Percentiles rank a stretch among this genome's conserved stretches.
phyloP scores from a whole-genome alignment of 139 green algal species.

The Desmodesmus armatus region DNA sequence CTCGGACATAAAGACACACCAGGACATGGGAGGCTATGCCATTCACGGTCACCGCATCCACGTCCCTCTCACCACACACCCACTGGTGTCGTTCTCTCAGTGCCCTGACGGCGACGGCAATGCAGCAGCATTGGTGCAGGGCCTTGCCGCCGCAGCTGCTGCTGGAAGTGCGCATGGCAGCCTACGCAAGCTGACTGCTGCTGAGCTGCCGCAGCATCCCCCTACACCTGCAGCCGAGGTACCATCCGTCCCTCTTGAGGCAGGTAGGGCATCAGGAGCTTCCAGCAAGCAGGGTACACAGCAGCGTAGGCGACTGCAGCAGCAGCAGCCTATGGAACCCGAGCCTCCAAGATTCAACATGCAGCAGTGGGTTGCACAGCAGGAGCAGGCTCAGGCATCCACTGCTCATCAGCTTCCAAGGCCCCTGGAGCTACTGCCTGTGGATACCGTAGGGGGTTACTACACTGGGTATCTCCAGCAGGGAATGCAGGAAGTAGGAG shows the following conservation, averaged over 20 bases:
- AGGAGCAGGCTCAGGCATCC: not conserved
- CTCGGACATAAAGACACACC: slow-evolving; percentile 44
- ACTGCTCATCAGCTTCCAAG: no score
- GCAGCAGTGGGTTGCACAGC: not conserved
- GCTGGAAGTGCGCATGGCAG: no score
- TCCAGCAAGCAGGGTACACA: no score
- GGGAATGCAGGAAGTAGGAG: not conserved
- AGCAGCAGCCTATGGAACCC: slow-evolving; percentile 2
- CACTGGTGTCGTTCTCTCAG: slow-evolving; percentile 47
- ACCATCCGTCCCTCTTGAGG: not conserved
- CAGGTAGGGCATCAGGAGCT: not conserved
- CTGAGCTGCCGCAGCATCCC: no score
- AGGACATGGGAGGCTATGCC: slow-evolving; percentile 72
- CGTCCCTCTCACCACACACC: slow-evolving; percentile 58
- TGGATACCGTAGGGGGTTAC: no score
- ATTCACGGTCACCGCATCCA: slow-evolving; percentile 75
- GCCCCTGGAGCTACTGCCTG: no score
- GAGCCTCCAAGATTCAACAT: not conserved
- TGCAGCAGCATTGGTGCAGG: no score
- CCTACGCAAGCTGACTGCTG: no score
- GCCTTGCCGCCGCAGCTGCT: not conserved
- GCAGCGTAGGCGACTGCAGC: no score
- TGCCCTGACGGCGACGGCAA: slow-evolving; percentile 1
- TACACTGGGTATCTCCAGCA: slow-evolving; percentile 47
- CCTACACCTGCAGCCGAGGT: not conserved